Conservation (phyloP, 192 early-diverging fungal genomes). For the Paraglomus brasilianum region DNA sequence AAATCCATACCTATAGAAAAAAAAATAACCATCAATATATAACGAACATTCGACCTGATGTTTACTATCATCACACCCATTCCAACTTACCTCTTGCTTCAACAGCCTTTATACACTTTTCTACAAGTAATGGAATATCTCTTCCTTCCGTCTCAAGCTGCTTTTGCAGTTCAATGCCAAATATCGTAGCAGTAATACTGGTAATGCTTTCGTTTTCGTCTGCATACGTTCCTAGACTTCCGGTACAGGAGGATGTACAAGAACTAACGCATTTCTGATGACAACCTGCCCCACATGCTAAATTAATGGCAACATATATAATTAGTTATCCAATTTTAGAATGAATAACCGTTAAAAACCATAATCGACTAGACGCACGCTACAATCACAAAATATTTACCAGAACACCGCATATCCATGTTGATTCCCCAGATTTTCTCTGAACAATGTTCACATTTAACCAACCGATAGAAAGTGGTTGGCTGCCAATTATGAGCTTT, state of each 20-base stretch:
- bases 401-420: constrained; percentile 45
- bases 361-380: background rate
- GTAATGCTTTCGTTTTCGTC: constrained; percentile 35
- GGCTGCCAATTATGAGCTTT: constrained; percentile 41
- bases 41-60: too few relatives aligned
- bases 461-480: constrained; percentile 44
- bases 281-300: constrained; percentile 48
- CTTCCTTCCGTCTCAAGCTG: constrained; percentile 57
- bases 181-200: constrained; percentile 45
- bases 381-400: constrained; percentile 39
- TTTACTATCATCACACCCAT: too few relatives aligned
- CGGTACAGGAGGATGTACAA: constrained; percentile 29
- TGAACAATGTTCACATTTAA: constrained; percentile 53
- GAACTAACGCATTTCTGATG: constrained; percentile 46
- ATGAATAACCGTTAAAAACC: background rate
- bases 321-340: background rate
- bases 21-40: background rate
- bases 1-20: constrained; percentile 55
- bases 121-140: constrained; percentile 66
- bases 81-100: constrained; percentile 42
- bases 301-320: background rate
- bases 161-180: constrained; percentile 61
- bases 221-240: constrained; percentile 12
- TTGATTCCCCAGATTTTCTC: constrained; percentile 57
- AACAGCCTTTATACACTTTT: constrained; percentile 66